Conservation (phyloP, 129 eudicot genomes). For the Pittosporum tobira region DNA sequence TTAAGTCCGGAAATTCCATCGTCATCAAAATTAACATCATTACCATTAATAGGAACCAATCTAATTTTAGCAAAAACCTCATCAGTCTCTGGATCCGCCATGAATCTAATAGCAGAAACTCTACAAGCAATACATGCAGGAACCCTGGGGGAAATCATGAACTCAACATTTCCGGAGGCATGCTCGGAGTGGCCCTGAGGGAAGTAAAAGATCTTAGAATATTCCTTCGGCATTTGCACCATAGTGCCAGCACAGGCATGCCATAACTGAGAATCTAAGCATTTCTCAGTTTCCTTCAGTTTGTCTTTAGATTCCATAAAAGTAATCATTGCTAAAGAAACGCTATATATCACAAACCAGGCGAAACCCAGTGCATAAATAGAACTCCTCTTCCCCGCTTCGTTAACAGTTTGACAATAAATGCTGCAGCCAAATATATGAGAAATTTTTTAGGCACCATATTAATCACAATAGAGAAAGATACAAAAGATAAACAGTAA, state of each 20-base stretch:
- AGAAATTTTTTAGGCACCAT: slow-evolving; percentile 1
- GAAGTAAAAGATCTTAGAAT: slow-evolving; percentile 68
- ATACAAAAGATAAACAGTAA: slow-evolving; percentile 1
- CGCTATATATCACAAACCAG: slow-evolving; percentile 10
- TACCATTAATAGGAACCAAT: slow-evolving; percentile 42
- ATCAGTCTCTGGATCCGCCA: slow-evolving; percentile 86
- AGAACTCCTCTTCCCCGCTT: slow-evolving; percentile 19
- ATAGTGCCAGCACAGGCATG: slow-evolving; percentile 99
- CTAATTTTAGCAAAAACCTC: slow-evolving; percentile 72
- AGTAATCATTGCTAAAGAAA: slow-evolving; percentile 44
- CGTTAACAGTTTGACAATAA: slow-evolving; percentile 16
- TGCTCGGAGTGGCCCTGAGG: slow-evolving; percentile 95
- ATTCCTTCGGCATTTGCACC: slow-evolving; percentile 86
- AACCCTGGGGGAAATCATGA: slow-evolving; percentile 40
- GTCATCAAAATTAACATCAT: slow-evolving; percentile 36
- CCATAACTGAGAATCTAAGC: slow-evolving; percentile 94
- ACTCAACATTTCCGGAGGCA: slow-evolving; percentile 63
- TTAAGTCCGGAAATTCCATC: slow-evolving; percentile 32
- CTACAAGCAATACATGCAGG: slow-evolving; percentile 70
- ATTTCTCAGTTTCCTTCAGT: slow-evolving; percentile 47
- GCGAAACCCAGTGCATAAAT: slow-evolving; percentile 30
- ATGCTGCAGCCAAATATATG: slow-evolving; percentile 27
- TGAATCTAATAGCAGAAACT: slow-evolving; percentile 42
- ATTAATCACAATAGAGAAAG: slow-evolving; percentile 14
- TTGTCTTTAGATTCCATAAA: slow-evolving; percentile 83